phyloP scores from a whole-genome alignment of 148 eudicot genomes.

The Heliamphora exappendiculata region DNA sequence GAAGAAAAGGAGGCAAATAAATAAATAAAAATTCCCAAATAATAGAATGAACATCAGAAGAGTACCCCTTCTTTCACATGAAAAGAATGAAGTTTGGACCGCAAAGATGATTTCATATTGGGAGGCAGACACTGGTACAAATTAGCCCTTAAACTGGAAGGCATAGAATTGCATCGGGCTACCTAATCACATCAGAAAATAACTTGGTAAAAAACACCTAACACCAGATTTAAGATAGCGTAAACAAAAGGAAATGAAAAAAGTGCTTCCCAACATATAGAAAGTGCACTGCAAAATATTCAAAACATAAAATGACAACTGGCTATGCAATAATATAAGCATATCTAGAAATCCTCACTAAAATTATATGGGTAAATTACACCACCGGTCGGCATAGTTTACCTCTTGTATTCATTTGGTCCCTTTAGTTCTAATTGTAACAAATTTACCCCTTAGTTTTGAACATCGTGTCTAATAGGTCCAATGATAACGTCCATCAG shows the following conservation, averaged over 20 bases:
- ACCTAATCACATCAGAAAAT: slow-evolving; percentile 40
- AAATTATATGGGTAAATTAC: not conserved
- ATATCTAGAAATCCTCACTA: not conserved
- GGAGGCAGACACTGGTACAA: slow-evolving; percentile 82
- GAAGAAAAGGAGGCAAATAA: not conserved
- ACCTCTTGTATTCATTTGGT: no score
- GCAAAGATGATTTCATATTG: slow-evolving; percentile 52
- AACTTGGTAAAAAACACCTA: not conserved
- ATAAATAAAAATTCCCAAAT: not conserved
- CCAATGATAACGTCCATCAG: no score
- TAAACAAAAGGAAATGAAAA: not conserved
- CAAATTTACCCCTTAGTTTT: no score
- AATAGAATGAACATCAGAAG: not conserved
- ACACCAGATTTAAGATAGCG: not conserved
- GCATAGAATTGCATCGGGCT: slow-evolving; percentile 55
- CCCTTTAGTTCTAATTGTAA: no score
- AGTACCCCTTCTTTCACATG: slow-evolving; percentile 56
- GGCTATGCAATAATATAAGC: not conserved
- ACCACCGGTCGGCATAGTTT: no score
- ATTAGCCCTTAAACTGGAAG: slow-evolving; percentile 50
- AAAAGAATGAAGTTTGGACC: slow-evolving; percentile 59
- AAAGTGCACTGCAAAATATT: not conserved
- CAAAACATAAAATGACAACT: not conserved
- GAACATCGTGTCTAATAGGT: no score
- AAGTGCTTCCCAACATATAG: not conserved